These are phyloP conservation scores for Kazachstania bromeliacearum DNA, from an alignment of 805 yeast species.

Conservation along the genomic window DNA sequence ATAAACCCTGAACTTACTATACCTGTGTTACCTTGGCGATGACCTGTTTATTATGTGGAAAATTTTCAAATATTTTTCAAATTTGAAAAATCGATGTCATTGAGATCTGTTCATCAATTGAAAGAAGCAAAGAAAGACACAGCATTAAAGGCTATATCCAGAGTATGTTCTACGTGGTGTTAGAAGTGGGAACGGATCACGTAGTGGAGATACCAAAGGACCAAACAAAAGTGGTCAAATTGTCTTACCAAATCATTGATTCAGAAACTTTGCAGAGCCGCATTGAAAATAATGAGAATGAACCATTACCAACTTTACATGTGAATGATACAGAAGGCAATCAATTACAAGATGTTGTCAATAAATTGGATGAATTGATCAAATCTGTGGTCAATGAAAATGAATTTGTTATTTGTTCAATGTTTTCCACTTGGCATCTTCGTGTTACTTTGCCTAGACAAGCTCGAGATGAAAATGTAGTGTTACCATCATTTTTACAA, in stretches of 20 bases:
- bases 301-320: background rate
- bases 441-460: constrained; percentile 74
- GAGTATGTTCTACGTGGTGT: constrained; percentile 9
- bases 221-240: constrained; percentile 54
- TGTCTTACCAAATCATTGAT: constrained; percentile 60
- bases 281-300: constrained; percentile 23
- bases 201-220: constrained; percentile 36
- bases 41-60: too few species aligned
- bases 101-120: too few species aligned
- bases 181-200: constrained; percentile 9
- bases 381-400: constrained; percentile 33
- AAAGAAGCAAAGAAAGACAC: too few species aligned
- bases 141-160: too few species aligned
- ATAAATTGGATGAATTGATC: constrained; percentile 42
- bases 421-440: constrained; percentile 57
- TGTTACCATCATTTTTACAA: constrained; percentile 64
- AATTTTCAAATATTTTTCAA: too few species aligned
- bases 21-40: too few species aligned
- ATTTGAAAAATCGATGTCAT: too few species aligned
- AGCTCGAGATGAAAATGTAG: constrained; percentile 65
- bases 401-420: constrained; percentile 54
- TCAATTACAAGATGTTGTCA: constrained; percentile 57
- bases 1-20: too few species aligned
- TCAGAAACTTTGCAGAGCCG: constrained; percentile 31
- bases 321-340: constrained; percentile 42